Conservation (phyloP, 1,284 basidiomycete genomes). For the Abortiporus biennis region DNA sequence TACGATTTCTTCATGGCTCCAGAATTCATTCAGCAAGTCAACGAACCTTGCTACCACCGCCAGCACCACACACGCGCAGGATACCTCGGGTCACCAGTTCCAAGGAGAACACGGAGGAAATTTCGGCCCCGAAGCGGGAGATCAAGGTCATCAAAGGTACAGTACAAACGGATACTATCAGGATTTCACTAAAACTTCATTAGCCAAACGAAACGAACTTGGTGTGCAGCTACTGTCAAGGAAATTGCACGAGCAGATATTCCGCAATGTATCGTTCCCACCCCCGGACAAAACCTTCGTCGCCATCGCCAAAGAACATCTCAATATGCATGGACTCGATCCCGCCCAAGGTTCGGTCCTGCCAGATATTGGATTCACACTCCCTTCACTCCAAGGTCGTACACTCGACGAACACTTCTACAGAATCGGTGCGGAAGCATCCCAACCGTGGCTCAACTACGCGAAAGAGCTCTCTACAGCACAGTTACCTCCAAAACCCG, state of each 20-base stretch:
- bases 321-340: slow-evolving; percentile 75
- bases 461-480: slow-evolving; percentile 57
- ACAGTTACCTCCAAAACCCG: slow-evolving; percentile 56
- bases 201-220: slow-evolving; percentile 75
- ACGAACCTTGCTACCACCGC: background rate
- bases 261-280: slow-evolving; percentile 66
- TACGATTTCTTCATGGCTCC: slow-evolving; percentile 2
- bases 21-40: background rate
- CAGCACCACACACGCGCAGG: background rate
- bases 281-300: slow-evolving; percentile 57
- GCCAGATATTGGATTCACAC: slow-evolving; percentile 72
- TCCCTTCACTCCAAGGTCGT: slow-evolving; percentile 81
- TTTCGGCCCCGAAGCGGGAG: no score
- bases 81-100: background rate
- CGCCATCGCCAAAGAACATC: slow-evolving; percentile 76
- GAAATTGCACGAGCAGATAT: slow-evolving; percentile 78
- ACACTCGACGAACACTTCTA: slow-evolving; percentile 91
- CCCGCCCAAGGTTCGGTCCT: slow-evolving; percentile 77
- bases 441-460: slow-evolving; percentile 81
- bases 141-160: no score
- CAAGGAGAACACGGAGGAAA: no score
- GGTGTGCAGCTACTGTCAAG: slow-evolving; percentile 91
- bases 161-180: background rate
- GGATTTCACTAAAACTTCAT: no score
- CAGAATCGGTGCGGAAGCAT: slow-evolving; percentile 63